These are phyloP conservation scores for Pharus latifolius DNA, from an alignment of 176 grass and related monocot genomes.

Conservation along the genomic window DNA sequence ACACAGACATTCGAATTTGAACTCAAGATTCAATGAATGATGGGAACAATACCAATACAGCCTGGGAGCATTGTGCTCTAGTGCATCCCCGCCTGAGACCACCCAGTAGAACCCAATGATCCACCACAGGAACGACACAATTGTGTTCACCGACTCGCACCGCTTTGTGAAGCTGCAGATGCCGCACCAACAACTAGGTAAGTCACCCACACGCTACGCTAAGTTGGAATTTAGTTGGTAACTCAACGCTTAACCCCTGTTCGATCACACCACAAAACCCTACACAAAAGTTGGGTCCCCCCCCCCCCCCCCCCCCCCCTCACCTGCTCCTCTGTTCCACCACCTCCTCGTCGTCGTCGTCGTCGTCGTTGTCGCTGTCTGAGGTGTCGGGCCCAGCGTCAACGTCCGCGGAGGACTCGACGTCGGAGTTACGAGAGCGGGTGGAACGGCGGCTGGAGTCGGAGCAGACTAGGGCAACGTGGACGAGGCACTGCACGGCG, in stretches of 20 bases:
- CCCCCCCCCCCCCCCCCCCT: too few relatives aligned
- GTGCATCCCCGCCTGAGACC: constrained; percentile 58
- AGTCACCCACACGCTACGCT: neutral
- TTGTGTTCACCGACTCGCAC: constrained; percentile 80
- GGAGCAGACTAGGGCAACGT: constrained; percentile 68
- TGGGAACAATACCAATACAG: constrained; percentile 75
- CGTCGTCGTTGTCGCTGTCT: constrained; percentile 9
- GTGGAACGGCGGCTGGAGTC: constrained; percentile 2
- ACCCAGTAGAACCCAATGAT: constrained; percentile 93
- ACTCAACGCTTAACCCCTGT: constrained; percentile 20
- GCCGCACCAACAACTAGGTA: neutral
- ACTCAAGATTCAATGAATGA: neutral
- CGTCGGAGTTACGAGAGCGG: neutral
- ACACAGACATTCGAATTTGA: neutral
- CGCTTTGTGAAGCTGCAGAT: constrained; percentile 40
- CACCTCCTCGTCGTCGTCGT: neutral
- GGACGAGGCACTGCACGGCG: constrained; percentile 72
- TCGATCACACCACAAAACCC: neutral
- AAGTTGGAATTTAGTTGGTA: neutral
- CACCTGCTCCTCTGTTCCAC: constrained; percentile 34
- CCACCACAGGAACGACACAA: constrained; percentile 92
- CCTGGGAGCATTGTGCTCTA: constrained; percentile 56
- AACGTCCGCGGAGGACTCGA: constrained; percentile 15
- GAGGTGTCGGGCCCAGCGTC: constrained; percentile 17
- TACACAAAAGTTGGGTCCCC: neutral